Evolutionary conservation across 2,329 filamentous ascomycete species (phyloP), one percentile per base, ranked within the genome.

Genomic region (Alternaria angustiovoidea): DNA sequence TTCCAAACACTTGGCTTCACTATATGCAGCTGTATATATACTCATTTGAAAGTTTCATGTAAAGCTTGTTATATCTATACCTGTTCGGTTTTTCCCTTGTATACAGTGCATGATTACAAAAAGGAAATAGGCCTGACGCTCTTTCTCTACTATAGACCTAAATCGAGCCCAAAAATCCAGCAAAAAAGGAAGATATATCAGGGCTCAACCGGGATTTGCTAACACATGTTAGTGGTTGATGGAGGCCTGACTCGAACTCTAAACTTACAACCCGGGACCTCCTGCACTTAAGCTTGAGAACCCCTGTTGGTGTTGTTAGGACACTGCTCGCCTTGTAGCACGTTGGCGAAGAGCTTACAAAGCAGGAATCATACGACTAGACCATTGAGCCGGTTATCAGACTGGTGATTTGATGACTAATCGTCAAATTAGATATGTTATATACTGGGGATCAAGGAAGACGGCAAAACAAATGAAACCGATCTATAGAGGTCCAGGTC

Each of bases 261-360:
- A 1, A 48, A 54, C 42, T 32, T 54, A 59, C 54, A 60, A 56
- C 59, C 68, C 70, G 68, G 70, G 70, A 62, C 68, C 70, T 72
- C 66, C 67, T 67, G 70, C 71, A 72, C 47, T 51, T 39, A 12
- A 52, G 43, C 12, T 41, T 55, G 30, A 22, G 18, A 52, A 39
- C 49, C 49, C 43, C 43, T 47, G 4, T 28, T 18, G n/a, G 6
- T 32, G 36, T 32, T 47, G 43, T 47, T 47, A 47, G 43, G 11
- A 47, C 24, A 30, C 28, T 47, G 24, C 24, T 30, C 6, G 8
- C 7, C 8, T 28, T 26, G 43, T 28, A 18, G 43, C 22, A 46
- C 5, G 22, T 39, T 11, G 48, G 41, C 52, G 52, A 20, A 20
- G 20, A 39, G 32, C 51, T 43, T n/a, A 46, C 70, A 70, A 73